Base-by-base conservation (phyloP, 2,329 filamentous ascomycete genomes). In the Cadophora gregata region DNA sequence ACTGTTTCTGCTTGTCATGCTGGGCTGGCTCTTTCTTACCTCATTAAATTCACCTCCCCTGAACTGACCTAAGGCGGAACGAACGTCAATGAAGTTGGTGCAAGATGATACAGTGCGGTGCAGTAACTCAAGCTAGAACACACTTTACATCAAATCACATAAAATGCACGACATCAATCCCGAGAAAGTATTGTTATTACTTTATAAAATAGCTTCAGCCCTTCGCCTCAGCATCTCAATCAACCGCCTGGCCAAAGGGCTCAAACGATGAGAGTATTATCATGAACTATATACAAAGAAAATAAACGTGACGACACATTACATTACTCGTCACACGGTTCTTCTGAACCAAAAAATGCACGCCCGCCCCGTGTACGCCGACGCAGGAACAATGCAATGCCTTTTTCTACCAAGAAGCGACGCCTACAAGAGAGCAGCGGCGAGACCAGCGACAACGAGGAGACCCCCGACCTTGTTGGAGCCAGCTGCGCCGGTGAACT, bases 211-310 rank as follows among this genome's bases (percentile, higher is more conserved):
- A 58, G 55, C 55, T 42, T 42, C 55, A 16, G 55, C 55, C 33
- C 10, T 58, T 42, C 55, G 33, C 33, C 25, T 58, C 33, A 42
- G 55, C 55, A 25, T 58, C 55, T 16, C 33, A 19, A 58, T 42
- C 31, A 42, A 58, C 27, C 55, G 33, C 21, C 9, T 16, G 33
- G 21, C 33, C 5, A 6, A 58, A 42, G 12, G 33, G n/a, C n/a
- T 16, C 12, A 58, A 38, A 25, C 55, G 33, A 58, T 36, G 55
- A 58, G 31, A 38, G 33, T 38, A n/a, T n/a, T 56, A 58, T 58
- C 55, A 42, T 42, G 33, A 38, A 38, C 21, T 58, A 58, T 58
- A 27, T 58, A 58, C 55, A 58, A n/a, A 42, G 55, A 58, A 56
- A 42, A 27, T 5, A 58, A 38, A 25, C 1, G 31, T 42, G 55